phyloP scores from a whole-genome alignment of 139 green algal species.

The Ostreobium quekettii region DNA sequence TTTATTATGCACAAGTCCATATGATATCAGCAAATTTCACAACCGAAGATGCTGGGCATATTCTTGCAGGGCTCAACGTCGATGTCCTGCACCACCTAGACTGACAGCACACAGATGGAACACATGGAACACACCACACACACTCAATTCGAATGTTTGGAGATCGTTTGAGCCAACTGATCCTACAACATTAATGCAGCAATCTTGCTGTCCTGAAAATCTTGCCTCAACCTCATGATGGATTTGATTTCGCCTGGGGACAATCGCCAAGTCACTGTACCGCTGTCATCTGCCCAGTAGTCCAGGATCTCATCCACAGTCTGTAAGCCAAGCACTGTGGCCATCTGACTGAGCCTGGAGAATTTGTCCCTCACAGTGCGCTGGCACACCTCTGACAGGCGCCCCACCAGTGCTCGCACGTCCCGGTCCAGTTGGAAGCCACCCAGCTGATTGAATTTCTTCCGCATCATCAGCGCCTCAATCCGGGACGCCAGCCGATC shows the following conservation, averaged over 20 bases:
- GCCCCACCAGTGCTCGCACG: constrained; percentile 54
- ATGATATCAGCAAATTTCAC: too few species aligned
- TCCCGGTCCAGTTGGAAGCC: constrained; percentile 88
- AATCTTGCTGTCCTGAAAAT: constrained; percentile 13
- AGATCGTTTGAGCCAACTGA: too few species aligned
- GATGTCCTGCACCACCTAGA: too few species aligned
- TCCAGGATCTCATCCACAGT: constrained; percentile 70
- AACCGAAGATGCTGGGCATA: too few species aligned
- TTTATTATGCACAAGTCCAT: too few species aligned
- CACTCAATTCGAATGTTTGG: too few species aligned
- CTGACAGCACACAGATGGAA: too few species aligned
- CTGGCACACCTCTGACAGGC: constrained; percentile 58
- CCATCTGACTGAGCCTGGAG: constrained; percentile 76
- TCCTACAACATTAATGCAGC: constrained; percentile 13
- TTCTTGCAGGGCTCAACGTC: too few species aligned
- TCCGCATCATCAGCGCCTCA: constrained; percentile 69
- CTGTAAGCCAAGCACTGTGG: constrained; percentile 81
- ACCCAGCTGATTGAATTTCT: constrained; percentile 90
- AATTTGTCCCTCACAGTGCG: constrained; percentile 89
- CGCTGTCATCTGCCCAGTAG: constrained; percentile 65
- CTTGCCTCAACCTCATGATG: constrained; percentile 12
- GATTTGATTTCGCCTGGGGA: constrained; percentile 18
- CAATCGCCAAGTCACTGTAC: constrained; percentile 47
- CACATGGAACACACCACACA: too few species aligned
- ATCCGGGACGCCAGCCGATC: constrained; percentile 48